phyloP scores from a whole-genome alignment of 768 basidiomycete species.

The Pleurotus giganteus region DNA sequence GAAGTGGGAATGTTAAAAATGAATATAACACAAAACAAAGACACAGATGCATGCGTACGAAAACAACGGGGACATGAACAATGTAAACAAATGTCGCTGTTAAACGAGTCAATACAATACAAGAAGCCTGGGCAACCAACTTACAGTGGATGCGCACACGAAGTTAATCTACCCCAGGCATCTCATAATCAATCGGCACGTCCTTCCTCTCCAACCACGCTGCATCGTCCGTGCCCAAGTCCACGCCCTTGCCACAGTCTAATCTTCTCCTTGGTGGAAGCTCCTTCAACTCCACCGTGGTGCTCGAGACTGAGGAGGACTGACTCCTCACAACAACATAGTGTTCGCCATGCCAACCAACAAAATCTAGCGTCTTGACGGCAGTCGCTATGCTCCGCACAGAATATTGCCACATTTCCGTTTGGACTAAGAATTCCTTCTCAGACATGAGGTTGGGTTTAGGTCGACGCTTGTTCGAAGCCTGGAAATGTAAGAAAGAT shows the following conservation, averaged over 20 bases:
- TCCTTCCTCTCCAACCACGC: constrained; percentile 71
- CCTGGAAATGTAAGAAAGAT: constrained; percentile 60
- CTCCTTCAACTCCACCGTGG: constrained; percentile 52
- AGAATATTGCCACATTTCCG: constrained; percentile 50
- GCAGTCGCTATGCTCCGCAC: constrained; percentile 48
- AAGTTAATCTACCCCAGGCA: constrained; percentile 42
- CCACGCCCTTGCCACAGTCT: constrained; percentile 66
- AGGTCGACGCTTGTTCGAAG: constrained; percentile 43
- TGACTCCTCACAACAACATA: constrained; percentile 54
- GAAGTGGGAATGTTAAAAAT: no score
- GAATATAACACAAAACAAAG: background rate
- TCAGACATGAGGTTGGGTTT: constrained; percentile 58
- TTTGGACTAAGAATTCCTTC: constrained; percentile 57
- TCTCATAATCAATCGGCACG: constrained; percentile 75
- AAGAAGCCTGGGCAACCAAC: no score
- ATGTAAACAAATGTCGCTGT: no score
- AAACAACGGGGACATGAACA: no score
- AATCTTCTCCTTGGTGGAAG: constrained; percentile 53
- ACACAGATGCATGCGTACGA: no score
- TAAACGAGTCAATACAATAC: no score
- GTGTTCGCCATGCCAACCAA: constrained; percentile 75
- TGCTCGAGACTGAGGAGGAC: constrained; percentile 11
- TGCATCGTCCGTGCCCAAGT: constrained; percentile 59
- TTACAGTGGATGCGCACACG: no score
- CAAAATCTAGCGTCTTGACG: constrained; percentile 56